These are phyloP conservation scores for Penicillium griseofulvum DNA, from an alignment of 2,329 filamentous ascomycete species.

Conservation along the genomic window DNA sequence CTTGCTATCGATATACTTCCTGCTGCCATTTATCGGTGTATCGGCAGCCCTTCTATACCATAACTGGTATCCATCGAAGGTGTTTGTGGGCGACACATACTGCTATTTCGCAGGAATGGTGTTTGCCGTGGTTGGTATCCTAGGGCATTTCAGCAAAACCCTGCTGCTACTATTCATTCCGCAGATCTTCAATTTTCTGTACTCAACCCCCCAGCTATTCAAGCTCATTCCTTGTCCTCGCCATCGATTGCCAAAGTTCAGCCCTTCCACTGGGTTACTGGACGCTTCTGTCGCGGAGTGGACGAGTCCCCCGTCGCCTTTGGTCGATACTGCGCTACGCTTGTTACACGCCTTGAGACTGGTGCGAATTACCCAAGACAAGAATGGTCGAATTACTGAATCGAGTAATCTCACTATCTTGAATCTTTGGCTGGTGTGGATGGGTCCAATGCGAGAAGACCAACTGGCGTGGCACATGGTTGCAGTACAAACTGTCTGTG, in stretches of 20 bases:
- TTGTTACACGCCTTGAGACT: slow-evolving; percentile 67
- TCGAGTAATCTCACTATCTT: slow-evolving; percentile 89
- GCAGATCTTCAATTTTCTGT: slow-evolving; percentile 95
- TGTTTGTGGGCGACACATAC: slow-evolving; percentile 98
- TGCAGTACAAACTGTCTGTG: slow-evolving; percentile 70
- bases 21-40: slow-evolving; percentile 91
- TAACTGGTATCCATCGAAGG: slow-evolving; percentile 93
- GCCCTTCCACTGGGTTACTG: slow-evolving; percentile 76
- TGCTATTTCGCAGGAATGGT: slow-evolving; percentile 99
- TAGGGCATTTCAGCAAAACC: slow-evolving; percentile 98
- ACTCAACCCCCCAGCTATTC: slow-evolving; percentile 89
- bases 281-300: slow-evolving; percentile 83
- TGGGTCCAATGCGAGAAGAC: slow-evolving; percentile 86
- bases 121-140: slow-evolving; percentile 92
- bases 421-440: slow-evolving; percentile 95
- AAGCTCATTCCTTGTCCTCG: slow-evolving; percentile 86
- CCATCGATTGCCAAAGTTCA: slow-evolving; percentile 87
- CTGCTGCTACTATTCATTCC: slow-evolving; percentile 85
- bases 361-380: slow-evolving; percentile 65
- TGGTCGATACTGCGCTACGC: slow-evolving; percentile 63
- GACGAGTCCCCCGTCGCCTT: slow-evolving; percentile 65
- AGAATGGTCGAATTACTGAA: slow-evolving; percentile 68
- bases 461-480: slow-evolving; percentile 76
- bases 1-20: slow-evolving; percentile 90
- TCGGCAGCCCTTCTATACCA: slow-evolving; percentile 81